Base-by-base conservation (phyloP, 495 filamentous ascomycete species). In the Hypoxylon lienhwacheense region DNA sequence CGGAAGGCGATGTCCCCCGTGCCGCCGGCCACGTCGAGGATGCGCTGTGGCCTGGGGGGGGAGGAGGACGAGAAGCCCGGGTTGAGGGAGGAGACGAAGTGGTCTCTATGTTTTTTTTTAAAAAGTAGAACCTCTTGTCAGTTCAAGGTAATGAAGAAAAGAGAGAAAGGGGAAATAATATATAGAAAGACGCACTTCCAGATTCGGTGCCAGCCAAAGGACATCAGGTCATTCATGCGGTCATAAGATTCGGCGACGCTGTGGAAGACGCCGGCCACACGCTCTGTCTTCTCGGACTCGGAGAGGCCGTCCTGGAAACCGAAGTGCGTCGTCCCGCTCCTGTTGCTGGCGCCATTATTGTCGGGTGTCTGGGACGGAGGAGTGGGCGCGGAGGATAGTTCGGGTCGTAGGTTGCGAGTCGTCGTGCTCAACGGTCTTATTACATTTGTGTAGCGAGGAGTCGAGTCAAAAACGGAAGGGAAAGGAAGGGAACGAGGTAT, bases 161-260 rank as follows among this genome's bases (percentile, higher is more conserved):
- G 22, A 25, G 31, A 28, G 20, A 36, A 44, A 29, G 19, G 19
- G 19, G 16, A 35, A 11, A 21, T 16, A 17, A n/a, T n/a, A n/a
- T n/a, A n/a, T n/a, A n/a, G n/a, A n/a, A n/a, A n/a, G n/a, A 39
- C 70, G 12, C 34, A 74, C 72, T 98, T 98, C 93, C 93, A 98
- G 39, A 97, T 76, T 11, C 93, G 88, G 72, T 98, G 93, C 74
- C 95, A 91, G 26, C 91, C 91, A 19, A 97, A 83, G 32, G 91
- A 97, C 93, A 98, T 97, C 41, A 97, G 82, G 70, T 98, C 93
- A 80, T 98, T 98, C 93, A 98, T 98, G 58, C 83, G 84, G 69
- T 97, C 91, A 77, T 93, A 85, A 20, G 85, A 89, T 39, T 89
- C 82, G 59, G 93, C 92, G 40, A 98, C 92, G 66, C 89, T 95